Evolutionary conservation across 352 stramenopile genomes (phyloP).

Genomic region (Pelagophyceae sp.): DNA sequence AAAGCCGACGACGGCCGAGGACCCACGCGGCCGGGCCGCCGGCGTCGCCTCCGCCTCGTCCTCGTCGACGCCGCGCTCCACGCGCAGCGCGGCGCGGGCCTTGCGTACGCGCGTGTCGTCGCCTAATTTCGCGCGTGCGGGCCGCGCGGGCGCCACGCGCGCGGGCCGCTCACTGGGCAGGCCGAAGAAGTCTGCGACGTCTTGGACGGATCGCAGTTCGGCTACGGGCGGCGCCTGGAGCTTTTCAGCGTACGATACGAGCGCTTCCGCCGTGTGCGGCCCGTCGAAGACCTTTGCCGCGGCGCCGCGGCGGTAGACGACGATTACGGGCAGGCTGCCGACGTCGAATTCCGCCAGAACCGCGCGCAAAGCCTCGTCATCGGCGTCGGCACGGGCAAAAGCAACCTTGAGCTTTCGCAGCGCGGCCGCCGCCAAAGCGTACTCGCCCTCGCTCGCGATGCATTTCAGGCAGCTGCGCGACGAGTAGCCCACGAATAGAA

Average conservation of each 20-base stretch:
- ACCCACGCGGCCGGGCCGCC: background rate
- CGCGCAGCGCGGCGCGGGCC: no score
- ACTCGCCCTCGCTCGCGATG: slow-evolving; percentile 22
- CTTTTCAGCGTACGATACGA: slow-evolving; percentile 24
- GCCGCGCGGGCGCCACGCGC: no score
- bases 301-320: slow-evolving; percentile 15
- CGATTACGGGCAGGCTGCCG: slow-evolving; percentile 12
- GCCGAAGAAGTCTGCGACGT: slow-evolving; percentile 16
- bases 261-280: background rate
- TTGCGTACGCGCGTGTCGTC: no score
- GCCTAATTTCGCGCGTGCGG: no score
- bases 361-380: slow-evolving; percentile 8
- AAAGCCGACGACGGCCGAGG: slow-evolving; percentile 21
- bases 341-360: background rate
- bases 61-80: no score
- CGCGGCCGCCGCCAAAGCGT: background rate
- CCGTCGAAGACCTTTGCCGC: slow-evolving; percentile 18
- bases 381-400: slow-evolving; percentile 22
- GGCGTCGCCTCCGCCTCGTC: background rate
- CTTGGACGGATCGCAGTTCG: slow-evolving; percentile 8
- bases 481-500: slow-evolving; percentile 28
- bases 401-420: slow-evolving; percentile 13
- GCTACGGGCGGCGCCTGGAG: background rate
- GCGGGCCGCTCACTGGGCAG: background rate
- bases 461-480: slow-evolving; percentile 25